Evolutionary conservation across 495 filamentous ascomycete genomes (phyloP).

Genomic region (Friedmanniomyces endolithicus): DNA sequence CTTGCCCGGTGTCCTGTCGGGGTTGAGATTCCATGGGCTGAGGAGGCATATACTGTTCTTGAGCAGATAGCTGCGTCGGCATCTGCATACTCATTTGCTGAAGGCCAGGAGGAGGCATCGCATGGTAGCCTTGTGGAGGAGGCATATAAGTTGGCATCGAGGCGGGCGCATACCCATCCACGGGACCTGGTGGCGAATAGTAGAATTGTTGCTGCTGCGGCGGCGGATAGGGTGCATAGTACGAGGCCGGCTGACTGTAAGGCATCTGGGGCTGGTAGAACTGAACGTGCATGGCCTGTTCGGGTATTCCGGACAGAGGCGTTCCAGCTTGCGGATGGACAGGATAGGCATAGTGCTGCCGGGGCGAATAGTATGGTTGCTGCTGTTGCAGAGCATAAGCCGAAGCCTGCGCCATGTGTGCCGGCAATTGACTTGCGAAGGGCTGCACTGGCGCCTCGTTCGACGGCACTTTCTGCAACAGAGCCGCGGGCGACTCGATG

Average conservation of each 20-base stretch:
- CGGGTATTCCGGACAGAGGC: slow-evolving; percentile 86
- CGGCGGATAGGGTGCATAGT: slow-evolving; percentile 46
- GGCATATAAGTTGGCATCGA: slow-evolving; percentile 12
- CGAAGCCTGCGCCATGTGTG: slow-evolving; percentile 47
- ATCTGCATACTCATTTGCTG: not conserved
- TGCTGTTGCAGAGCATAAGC: slow-evolving; percentile 37
- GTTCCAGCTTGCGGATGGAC: slow-evolving; percentile 69
- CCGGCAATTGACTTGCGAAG: slow-evolving; percentile 82
- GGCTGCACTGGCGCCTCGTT: slow-evolving; percentile 49
- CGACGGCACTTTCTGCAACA: slow-evolving; percentile 45
- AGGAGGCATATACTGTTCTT: not conserved
- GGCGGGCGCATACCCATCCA: not conserved
- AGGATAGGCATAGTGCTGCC: slow-evolving; percentile 59
- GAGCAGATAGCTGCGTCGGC: not conserved
- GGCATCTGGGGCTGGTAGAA: slow-evolving; percentile 61
- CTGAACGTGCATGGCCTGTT: slow-evolving; percentile 82
- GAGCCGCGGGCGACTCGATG: slow-evolving; percentile 69
- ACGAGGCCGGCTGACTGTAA: slow-evolving; percentile 36
- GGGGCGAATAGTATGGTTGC: slow-evolving; percentile 41
- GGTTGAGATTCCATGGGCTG: not conserved
- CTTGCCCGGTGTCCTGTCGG: slow-evolving; percentile 35
- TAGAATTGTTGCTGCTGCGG: slow-evolving; percentile 36
- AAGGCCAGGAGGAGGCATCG: slow-evolving; percentile 1
- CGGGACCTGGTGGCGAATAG: slow-evolving; percentile 21
- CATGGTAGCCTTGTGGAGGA: slow-evolving; percentile 4